Percentiles rank a stretch among this genome's conserved stretches.
phyloP scores from a whole-genome alignment of 2,329 filamentous ascomycete genomes.

The Pseudopithomyces maydicus region DNA sequence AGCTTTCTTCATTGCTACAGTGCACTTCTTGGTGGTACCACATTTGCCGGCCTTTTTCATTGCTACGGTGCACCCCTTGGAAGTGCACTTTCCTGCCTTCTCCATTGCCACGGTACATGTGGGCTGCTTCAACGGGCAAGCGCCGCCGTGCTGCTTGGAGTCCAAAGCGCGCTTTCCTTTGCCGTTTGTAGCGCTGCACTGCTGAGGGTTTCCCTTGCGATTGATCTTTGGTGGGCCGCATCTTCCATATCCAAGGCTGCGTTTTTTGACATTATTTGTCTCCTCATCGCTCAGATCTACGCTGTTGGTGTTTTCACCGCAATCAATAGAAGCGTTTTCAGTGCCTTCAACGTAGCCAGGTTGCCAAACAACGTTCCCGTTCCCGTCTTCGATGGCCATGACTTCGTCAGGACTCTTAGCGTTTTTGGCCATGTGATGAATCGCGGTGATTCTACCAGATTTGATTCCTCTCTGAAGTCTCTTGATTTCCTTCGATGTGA shows the following conservation, averaged over 20 bases:
- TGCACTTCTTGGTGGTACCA: neutral
- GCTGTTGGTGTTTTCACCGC: neutral
- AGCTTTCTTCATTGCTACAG: neutral
- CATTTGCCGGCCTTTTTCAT: neutral
- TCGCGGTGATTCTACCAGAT: conserved; percentile 5
- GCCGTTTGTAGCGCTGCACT: neutral
- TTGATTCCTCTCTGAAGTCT: conserved; percentile 3
- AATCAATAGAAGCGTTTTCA: conserved; percentile 1
- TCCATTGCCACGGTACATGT: neutral
- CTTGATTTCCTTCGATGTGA: neutral
- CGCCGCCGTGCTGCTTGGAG: neutral
- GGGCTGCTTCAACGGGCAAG: neutral
- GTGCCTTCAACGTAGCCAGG: conserved; percentile 1
- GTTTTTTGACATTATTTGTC: too few relatives aligned
- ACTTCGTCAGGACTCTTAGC: neutral
- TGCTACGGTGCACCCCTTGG: neutral
- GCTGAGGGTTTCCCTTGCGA: neutral
- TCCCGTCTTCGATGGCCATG: conserved; percentile 9
- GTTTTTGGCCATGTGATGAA: conserved; percentile 11
- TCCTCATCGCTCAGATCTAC: too few relatives aligned
- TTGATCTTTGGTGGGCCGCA: neutral
- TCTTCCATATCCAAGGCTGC: neutral
- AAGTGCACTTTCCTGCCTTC: neutral
- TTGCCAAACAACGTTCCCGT: conserved; percentile 1
- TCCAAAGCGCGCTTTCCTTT: neutral